Conservation (phyloP, 1,284 basidiomycete species). For the Austropuccinia psidii region DNA sequence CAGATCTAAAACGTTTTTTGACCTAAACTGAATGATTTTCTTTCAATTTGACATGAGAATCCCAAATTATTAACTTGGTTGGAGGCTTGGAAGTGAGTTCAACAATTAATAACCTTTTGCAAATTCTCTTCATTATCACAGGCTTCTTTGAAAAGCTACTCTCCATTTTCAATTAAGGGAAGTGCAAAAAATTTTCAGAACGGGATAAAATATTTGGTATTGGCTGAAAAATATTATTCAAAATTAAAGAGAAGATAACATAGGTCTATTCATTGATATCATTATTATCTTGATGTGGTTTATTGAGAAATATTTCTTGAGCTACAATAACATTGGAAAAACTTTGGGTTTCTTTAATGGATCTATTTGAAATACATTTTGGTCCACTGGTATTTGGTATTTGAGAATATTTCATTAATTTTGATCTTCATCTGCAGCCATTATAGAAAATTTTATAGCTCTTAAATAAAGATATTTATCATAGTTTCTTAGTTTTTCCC, state of each 20-base stretch:
- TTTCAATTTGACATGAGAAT: no score
- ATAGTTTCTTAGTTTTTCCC: background rate
- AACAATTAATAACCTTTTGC: no score
- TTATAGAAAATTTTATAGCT: background rate
- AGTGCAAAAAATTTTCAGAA: no score
- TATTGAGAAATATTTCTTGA: background rate
- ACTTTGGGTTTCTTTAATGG: background rate
- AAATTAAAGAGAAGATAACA: background rate
- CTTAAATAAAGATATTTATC: background rate
- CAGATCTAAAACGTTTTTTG: no score
- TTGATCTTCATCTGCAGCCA: background rate
- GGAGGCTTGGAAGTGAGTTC: no score
- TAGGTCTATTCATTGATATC: constrained; percentile 4
- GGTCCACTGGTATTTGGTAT: background rate
- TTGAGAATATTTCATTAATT: background rate
- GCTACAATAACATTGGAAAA: constrained; percentile 2
- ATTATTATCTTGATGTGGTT: background rate
- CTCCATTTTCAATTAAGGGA: no score
- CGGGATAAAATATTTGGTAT: no score
- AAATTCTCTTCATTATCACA: no score
- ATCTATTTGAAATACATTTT: constrained; percentile 1
- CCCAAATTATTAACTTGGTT: no score
- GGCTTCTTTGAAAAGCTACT: no score
- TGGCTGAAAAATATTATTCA: no score
- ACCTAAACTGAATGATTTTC: no score